These are phyloP conservation scores for Mortierella alpina DNA, from an alignment of 192 early-diverging fungal species.

Conservation along the genomic window DNA sequence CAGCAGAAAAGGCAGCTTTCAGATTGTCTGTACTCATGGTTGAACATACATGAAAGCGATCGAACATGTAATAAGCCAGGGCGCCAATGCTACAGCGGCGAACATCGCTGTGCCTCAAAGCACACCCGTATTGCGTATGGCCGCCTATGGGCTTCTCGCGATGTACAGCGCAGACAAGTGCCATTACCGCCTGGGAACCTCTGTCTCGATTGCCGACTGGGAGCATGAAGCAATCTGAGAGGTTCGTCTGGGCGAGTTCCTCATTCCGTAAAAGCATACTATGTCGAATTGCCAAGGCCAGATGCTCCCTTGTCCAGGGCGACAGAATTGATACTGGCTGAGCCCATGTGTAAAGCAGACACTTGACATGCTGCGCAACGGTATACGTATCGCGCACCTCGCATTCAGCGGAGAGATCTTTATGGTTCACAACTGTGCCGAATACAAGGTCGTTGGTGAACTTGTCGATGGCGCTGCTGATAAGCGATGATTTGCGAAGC, in stretches of 20 bases:
- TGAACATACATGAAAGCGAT: conserved; percentile 18
- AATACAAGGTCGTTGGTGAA: not conserved
- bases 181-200: conserved; percentile 6
- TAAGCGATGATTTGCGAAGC: not conserved
- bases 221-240: conserved; percentile 11
- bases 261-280: conserved; percentile 15
- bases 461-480: not conserved
- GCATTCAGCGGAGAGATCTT: not conserved
- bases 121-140: not conserved
- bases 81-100: conserved; percentile 28
- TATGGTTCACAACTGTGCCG: not conserved
- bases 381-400: not conserved
- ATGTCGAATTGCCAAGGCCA: conserved; percentile 16
- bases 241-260: conserved; percentile 4
- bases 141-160: conserved; percentile 7
- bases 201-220: not conserved
- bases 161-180: conserved; percentile 1
- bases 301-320: conserved; percentile 8
- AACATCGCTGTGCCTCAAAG: conserved; percentile 15
- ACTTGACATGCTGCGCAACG: not conserved
- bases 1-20: no score
- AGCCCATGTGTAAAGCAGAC: conserved; percentile 8
- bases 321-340: not conserved
- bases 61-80: conserved; percentile 18
- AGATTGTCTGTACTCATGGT: no score